phyloP scores from a whole-genome alignment of 148 eudicot species.

The Arbutus unedo region DNA sequence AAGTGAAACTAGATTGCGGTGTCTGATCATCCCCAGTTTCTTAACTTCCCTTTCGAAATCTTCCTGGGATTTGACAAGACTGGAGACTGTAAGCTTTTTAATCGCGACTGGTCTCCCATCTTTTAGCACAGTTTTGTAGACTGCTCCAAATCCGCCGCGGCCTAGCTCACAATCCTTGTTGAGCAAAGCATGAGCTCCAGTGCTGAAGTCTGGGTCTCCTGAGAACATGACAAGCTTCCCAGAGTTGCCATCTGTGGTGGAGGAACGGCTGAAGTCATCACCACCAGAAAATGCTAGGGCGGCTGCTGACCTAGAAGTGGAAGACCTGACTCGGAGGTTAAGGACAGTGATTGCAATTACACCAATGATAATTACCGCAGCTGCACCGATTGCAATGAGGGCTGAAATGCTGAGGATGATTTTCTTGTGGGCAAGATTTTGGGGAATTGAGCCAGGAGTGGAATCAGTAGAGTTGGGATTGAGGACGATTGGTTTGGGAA shows the following conservation, averaged over 20 bases:
- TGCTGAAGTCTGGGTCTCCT: constrained; percentile 82
- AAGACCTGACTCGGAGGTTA: constrained; percentile 65
- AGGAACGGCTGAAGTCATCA: constrained; percentile 64
- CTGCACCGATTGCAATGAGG: constrained; percentile 86
- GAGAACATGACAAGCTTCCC: constrained; percentile 96
- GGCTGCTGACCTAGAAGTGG: constrained; percentile 50
- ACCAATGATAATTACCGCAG: constrained; percentile 77
- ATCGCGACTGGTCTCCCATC: constrained; percentile 85
- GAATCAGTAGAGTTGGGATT: constrained; percentile 76
- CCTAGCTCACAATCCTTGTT: constrained; percentile 95
- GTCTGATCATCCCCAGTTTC: constrained; percentile 72
- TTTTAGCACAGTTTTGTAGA: constrained; percentile 71
- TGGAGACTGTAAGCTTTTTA: constrained; percentile 83
- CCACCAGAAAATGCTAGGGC: constrained; percentile 59
- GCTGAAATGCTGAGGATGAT: constrained; percentile 83
- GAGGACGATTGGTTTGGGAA: constrained; percentile 89
- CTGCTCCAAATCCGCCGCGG: constrained; percentile 94
- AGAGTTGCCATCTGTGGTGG: constrained; percentile 64
- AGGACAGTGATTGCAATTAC: constrained; percentile 82
- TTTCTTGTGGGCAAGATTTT: constrained; percentile 43
- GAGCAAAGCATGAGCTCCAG: constrained; percentile 75
- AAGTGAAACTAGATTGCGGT: constrained; percentile 68
- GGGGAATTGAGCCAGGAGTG: constrained; percentile 45
- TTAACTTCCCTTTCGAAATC: constrained; percentile 84
- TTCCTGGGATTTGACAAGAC: constrained; percentile 85